Conservation (phyloP, 1,284 basidiomycete genomes). For the Stygiomarasmius scandens region DNA sequence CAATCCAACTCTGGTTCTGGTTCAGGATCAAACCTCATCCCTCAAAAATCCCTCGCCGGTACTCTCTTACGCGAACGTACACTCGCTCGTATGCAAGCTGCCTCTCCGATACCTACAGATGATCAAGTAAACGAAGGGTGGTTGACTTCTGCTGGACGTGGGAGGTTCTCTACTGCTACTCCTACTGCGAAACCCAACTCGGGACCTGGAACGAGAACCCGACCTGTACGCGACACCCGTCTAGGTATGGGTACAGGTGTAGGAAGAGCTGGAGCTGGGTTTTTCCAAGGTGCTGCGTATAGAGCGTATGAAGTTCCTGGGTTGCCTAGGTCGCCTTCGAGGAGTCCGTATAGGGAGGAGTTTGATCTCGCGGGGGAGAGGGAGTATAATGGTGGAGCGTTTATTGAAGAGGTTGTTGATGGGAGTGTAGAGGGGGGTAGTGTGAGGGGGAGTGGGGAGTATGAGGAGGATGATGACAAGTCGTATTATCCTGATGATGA, state of each 20-base stretch:
- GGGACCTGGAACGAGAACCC: no score
- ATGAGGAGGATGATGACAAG: constrained; percentile 8
- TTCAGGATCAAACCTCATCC: no score
- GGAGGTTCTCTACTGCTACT: no score
- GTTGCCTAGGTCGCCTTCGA: background rate
- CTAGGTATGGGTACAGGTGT: no score
- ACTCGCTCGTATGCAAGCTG: background rate
- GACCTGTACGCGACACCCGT: no score
- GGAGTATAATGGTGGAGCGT: no score
- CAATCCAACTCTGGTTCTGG: no score
- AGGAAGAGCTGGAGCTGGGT: no score
- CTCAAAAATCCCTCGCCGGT: background rate
- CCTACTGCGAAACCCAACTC: no score
- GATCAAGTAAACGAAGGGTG: no score
- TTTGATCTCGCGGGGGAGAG: constrained; percentile 12
- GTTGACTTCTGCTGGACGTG: no score
- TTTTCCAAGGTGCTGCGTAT: background rate
- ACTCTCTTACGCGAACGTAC: background rate
- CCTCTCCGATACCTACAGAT: background rate
- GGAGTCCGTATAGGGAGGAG: constrained; percentile 14
- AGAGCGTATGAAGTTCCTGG: background rate
- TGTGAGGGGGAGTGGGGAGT: background rate
- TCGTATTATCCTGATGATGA: constrained; percentile 13
- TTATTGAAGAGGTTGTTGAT: constrained; percentile 12
- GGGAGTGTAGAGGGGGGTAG: background rate